Base-by-base conservation (phyloP, 2,329 filamentous ascomycete species). In the Colletotrichum acutatum region DNA sequence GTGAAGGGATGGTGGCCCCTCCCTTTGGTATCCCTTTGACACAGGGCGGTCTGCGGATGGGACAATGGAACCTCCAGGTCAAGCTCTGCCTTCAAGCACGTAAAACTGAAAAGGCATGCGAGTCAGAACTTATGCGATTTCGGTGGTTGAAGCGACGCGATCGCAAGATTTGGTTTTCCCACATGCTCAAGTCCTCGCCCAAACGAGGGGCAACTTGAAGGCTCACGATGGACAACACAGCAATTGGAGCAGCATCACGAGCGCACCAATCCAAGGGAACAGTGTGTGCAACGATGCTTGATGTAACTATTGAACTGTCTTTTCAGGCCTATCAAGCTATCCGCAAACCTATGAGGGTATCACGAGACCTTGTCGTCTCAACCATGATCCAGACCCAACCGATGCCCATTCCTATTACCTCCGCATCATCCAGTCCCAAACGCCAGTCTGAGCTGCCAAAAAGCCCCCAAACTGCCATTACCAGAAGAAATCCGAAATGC, bases 1-100 rank as follows among this genome's bases (percentile, higher is more conserved):
- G 11, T 24, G 28, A n/a, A 72, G 66, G 66, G 65, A 68, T 54
- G n/a, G 26, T 22, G 4, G 34, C 19, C 16, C 46, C 46, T 63
- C 61, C 61, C 61, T 64, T 54, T 64, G 5, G 42, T n/a, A 64
- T 53, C 61, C 61, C 61, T 64, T 64, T 12, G n/a, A 19, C 26
- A 42, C 26, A 64, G 61, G 46, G 46, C 46, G n/a, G n/a, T n/a
- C n/a, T n/a, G n/a, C n/a, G 30, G 16, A 16, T 7, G 11, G 22
- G 14, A 30, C n/a, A 3, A 63, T 24, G 19, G 3, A 19, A n/a
- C 1, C 7, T 19, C 7, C 16, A 49, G 42, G 16, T 49, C 19
- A 11, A 11, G 42, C 42, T 49, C 19, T 19, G 19, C 3, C 19
- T 19, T 9, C 16, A n/a, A 49, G 19, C 19, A 49, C 19, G 4